Percentiles rank a stretch among this genome's conserved stretches.
These are phyloP conservation scores for Epichloe elymi DNA, from an alignment of 2,329 filamentous ascomycete species.

Conservation along the genomic window DNA sequence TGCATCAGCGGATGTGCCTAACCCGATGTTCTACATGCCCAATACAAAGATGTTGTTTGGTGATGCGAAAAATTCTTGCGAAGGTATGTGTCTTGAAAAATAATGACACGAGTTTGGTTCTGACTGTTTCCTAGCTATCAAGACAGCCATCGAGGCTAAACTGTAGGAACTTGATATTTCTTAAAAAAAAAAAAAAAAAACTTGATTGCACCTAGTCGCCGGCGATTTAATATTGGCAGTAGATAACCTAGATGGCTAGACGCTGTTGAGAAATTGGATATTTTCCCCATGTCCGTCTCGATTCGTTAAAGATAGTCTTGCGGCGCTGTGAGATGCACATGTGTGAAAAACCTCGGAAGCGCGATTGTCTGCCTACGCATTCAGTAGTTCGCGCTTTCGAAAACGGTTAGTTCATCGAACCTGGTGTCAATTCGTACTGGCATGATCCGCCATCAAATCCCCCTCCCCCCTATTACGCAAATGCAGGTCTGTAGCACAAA, in stretches of 20 bases:
- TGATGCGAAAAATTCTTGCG: conserved; percentile 72
- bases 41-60: conserved; percentile 86
- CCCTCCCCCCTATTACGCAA: background rate
- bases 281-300: background rate
- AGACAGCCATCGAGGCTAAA: conserved; percentile 10
- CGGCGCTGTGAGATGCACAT: too few species aligned
- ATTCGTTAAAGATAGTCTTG: background rate
- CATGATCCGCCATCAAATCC: background rate
- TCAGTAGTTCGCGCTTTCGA: too few species aligned
- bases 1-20: conserved; percentile 63
- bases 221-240: background rate
- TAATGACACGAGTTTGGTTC: conserved; percentile 7
- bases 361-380: too few species aligned
- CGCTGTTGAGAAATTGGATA: background rate
- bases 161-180: background rate
- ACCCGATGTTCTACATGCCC: conserved; percentile 89
- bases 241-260: background rate
- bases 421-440: background rate
- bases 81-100: conserved; percentile 39
- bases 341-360: too few species aligned
- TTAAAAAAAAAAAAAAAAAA: too few species aligned
- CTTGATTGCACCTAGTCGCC: too few species aligned
- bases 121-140: conserved; percentile 7
- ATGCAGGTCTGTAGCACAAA: background rate
- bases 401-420: too few species aligned